Evolutionary conservation across 805 yeast genomes (phyloP).

Genomic region (Ogataea degrootiae): DNA sequence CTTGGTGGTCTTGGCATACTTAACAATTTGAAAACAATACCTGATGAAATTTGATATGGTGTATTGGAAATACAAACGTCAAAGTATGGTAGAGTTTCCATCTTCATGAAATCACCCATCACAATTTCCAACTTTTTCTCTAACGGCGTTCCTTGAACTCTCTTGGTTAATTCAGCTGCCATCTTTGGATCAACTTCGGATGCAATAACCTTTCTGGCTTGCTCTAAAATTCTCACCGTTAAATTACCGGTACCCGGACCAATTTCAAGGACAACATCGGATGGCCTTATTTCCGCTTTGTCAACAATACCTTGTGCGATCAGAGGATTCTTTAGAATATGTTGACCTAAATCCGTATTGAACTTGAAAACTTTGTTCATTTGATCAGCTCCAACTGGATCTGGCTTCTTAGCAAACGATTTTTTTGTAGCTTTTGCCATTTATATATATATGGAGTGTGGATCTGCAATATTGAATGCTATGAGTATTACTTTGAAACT

Average conservation of each 20-base stretch:
- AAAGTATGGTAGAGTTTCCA: slow-evolving; percentile 81
- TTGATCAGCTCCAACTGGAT: slow-evolving; percentile 61
- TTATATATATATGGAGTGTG: neutral
- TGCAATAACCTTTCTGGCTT: slow-evolving; percentile 91
- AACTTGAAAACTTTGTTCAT: slow-evolving; percentile 87
- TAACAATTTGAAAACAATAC: slow-evolving; percentile 86
- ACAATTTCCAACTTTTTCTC: slow-evolving; percentile 88
- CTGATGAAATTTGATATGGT: slow-evolving; percentile 96
- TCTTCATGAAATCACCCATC: slow-evolving; percentile 93
- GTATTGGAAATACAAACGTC: slow-evolving; percentile 97
- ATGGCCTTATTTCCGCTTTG: slow-evolving; percentile 87
- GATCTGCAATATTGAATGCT: no score
- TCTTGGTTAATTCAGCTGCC: slow-evolving; percentile 97
- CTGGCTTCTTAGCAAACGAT: slow-evolving; percentile 50
- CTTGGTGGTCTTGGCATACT: slow-evolving; percentile 93
- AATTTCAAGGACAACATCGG: slow-evolving; percentile 90
- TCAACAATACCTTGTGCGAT: slow-evolving; percentile 98
- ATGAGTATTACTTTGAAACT: no score
- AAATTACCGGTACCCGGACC: slow-evolving; percentile 99
- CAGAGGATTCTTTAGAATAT: slow-evolving; percentile 90
- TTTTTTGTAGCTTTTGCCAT: slow-evolving; percentile 67
- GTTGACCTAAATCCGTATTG: slow-evolving; percentile 96
- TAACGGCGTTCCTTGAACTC: slow-evolving; percentile 95
- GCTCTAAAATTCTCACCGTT: slow-evolving; percentile 87
- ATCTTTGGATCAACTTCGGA: slow-evolving; percentile 99